Evolutionary conservation across 2,329 filamentous ascomycete species (phyloP), one percentile per base, ranked within the genome.

Genomic region (Talaromyces sp.): DNA sequence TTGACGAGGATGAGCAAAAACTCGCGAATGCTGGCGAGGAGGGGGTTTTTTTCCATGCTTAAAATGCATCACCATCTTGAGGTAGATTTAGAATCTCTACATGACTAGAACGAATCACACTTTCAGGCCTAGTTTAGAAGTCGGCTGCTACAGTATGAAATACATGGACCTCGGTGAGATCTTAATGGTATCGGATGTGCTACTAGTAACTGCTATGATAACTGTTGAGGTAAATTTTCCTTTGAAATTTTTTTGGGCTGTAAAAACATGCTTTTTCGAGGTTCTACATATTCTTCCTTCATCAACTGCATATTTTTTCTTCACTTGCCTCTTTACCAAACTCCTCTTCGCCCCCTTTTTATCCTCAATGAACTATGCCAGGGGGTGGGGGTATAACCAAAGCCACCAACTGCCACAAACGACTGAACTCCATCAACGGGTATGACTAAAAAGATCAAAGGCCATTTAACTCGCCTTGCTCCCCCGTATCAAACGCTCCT

Each of bases 201-300:
- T n/a, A n/a, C n/a, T n/a, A n/a, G n/a, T n/a, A n/a, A n/a, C 30
- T 32, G 2, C 6, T 11, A 36, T 36, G 4, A n/a, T 10, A 3
- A 20, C 4, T 10, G 4, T 39, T 49, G 39, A 42, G 36, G 22
- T 41, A 60, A 56, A 60, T 30, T 53, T 63, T 54, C 52, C 62
- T 64, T 64, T 54, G 52, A 59, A 56, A 56, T 62, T 61, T 64
- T 59, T 61, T 62, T 37, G 40, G 50, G 50, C 52, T 48, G 47
- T 57, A 64, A 60, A 60, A 44, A 55, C 60, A 62, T 58, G 56
- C 58, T 62, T 64, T 63, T 62, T 54, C 17, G 47, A 52, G 35
- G 46, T 52, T 39, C 49, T 43, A 54, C 42, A 53, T 52, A 41
- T 45, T 53, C 46, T 36, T 47, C 43, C 41, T 52, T 27, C 36